phyloP scores from a whole-genome alignment of 768 basidiomycete species.

The Pholiota microspora region DNA sequence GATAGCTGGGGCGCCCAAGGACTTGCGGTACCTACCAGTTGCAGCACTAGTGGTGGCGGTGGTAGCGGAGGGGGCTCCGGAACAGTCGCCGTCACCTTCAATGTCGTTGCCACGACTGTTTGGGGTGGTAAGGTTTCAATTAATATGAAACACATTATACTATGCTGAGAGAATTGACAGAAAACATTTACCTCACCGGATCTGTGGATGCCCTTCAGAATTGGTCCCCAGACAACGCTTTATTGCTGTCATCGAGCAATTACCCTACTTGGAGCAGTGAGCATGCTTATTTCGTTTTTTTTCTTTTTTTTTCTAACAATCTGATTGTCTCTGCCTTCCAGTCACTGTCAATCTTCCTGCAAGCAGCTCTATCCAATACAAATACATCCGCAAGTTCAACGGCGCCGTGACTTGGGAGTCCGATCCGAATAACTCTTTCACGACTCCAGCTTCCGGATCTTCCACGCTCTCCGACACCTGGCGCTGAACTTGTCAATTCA shows the following conservation, averaged over 20 bases:
- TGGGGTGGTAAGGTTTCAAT: too few relatives aligned
- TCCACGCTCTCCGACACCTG: conserved; percentile 38
- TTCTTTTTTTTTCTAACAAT: not conserved
- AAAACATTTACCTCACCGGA: conserved; percentile 70
- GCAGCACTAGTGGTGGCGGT: conserved; percentile 24
- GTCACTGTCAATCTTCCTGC: conserved; percentile 63
- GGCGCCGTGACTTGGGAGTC: conserved; percentile 64
- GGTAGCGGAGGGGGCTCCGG: not conserved
- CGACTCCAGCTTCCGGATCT: conserved; percentile 43
- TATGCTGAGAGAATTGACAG: conserved; percentile 29
- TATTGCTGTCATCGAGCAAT: conserved; percentile 49
- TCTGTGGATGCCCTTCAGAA: conserved; percentile 51
- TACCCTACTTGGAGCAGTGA: conserved; percentile 72
- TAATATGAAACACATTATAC: not conserved
- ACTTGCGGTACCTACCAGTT: conserved; percentile 45
- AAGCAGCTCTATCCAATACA: conserved; percentile 58
- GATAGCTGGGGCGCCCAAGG: conserved; percentile 67
- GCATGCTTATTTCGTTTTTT: conserved; percentile 24
- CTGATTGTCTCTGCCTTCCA: conserved; percentile 20
- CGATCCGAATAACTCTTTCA: conserved; percentile 58
- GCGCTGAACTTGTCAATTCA: conserved; percentile 23
- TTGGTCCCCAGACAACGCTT: conserved; percentile 60
- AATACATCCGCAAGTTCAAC: conserved; percentile 62
- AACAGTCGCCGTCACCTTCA: too few relatives aligned
- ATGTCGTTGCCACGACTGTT: too few relatives aligned